Evolutionary conservation across 78 protist species (phyloP).

Genomic region (Dictyostelium intermedium): DNA sequence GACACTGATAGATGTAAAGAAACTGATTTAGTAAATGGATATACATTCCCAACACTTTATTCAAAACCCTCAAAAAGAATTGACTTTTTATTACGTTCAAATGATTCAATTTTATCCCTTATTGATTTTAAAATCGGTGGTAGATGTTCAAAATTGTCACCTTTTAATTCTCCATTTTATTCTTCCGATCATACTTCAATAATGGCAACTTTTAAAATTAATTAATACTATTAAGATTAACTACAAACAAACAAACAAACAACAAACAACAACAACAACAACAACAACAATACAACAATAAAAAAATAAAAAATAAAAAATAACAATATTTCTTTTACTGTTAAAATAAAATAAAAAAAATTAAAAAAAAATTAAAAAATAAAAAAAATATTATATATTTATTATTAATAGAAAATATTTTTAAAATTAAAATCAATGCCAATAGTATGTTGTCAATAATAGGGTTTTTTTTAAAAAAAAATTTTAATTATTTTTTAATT

Average conservation of each 20-base stretch:
- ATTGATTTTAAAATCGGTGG: slow-evolving; percentile 8
- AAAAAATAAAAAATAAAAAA: no score
- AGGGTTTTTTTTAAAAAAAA: no score
- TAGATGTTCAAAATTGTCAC: not conserved
- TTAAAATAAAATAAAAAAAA: no score
- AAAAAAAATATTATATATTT: no score
- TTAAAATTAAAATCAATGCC: no score
- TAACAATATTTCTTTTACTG: no score
- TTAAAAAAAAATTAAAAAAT: no score
- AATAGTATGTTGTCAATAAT: no score
- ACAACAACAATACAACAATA: no score
- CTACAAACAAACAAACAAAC: not conserved
- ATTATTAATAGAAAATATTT: no score
- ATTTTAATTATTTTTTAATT: no score
- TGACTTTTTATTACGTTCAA: slow-evolving; percentile 1
- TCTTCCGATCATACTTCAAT: slow-evolving; percentile 49
- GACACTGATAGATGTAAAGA: not conserved
- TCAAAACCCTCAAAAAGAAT: slow-evolving; percentile 26
- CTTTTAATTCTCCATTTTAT: not conserved
- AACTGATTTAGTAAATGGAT: not conserved
- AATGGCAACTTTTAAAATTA: not conserved
- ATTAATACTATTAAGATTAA: not conserved
- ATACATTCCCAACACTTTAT: slow-evolving; percentile 34
- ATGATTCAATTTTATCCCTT: not conserved
- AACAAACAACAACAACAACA: no score